phyloP scores from a whole-genome alignment of 805 yeast genomes.

The Sungouiozyma intestinalis region DNA sequence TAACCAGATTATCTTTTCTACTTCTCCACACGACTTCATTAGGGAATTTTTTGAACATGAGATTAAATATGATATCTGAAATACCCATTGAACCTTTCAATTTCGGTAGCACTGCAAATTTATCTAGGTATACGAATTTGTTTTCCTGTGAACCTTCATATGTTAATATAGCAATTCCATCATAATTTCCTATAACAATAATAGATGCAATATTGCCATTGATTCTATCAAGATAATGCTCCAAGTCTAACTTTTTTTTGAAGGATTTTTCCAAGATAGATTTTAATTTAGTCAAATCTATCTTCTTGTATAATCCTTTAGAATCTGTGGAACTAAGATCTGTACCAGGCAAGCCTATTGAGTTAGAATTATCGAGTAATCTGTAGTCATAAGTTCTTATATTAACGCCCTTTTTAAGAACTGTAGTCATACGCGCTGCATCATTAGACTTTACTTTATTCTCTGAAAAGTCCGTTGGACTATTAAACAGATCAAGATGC shows the following conservation, averaged over 20 bases:
- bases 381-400: slow-evolving; percentile 22
- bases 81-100: slow-evolving; percentile 89
- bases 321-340: background rate
- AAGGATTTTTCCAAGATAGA: slow-evolving; percentile 70
- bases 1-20: slow-evolving; percentile 75
- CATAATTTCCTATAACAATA: slow-evolving; percentile 86
- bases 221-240: slow-evolving; percentile 58
- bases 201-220: slow-evolving; percentile 60
- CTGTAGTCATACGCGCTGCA: slow-evolving; percentile 46
- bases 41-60: slow-evolving; percentile 57
- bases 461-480: slow-evolving; percentile 4
- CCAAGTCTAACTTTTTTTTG: slow-evolving; percentile 51
- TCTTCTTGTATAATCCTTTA: slow-evolving; percentile 6
- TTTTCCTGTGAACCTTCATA: slow-evolving; percentile 45
- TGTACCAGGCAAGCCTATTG: slow-evolving; percentile 19
- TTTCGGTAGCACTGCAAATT: slow-evolving; percentile 77
- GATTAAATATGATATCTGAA: slow-evolving; percentile 86
- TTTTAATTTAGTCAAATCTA: slow-evolving; percentile 51
- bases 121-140: slow-evolving; percentile 72
- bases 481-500: no score
- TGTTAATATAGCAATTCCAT: slow-evolving; percentile 88
- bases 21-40: slow-evolving; percentile 85
- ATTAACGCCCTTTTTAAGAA: slow-evolving; percentile 62
- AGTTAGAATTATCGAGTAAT: slow-evolving; percentile 14
- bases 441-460: slow-evolving; percentile 4